phyloP scores from a whole-genome alignment of 2,329 filamentous ascomycete genomes.

The Trichophaea hybrida region DNA sequence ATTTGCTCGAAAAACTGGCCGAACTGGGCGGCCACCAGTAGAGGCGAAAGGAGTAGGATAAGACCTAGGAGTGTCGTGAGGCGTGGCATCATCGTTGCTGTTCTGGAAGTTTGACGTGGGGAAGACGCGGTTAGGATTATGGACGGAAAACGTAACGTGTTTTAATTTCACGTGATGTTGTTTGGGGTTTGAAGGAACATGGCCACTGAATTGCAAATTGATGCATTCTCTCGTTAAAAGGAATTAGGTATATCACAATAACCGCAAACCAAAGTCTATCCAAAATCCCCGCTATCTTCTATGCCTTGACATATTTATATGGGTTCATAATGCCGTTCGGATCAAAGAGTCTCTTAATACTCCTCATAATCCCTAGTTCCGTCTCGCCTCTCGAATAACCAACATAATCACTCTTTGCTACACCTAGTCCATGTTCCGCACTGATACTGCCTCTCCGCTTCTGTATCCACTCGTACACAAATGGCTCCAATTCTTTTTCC shows the following conservation, averaged over 20 bases:
- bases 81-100: background rate
- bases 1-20: conserved; percentile 90
- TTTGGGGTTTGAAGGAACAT: background rate
- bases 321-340: conserved; percentile 98
- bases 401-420: conserved; percentile 93
- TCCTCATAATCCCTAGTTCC: conserved; percentile 83
- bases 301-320: conserved; percentile 72
- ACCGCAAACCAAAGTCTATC: background rate
- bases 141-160: background rate
- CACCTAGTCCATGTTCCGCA: conserved; percentile 83
- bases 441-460: conserved; percentile 84
- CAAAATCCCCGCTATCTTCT: background rate
- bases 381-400: conserved; percentile 80
- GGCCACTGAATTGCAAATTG: background rate
- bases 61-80: conserved; percentile 9
- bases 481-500: conserved; percentile 79
- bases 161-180: background rate
- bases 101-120: background rate
- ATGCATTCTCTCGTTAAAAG: background rate
- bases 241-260: background rate
- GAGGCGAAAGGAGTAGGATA: conserved; percentile 41
- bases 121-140: background rate
- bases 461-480: conserved; percentile 93
- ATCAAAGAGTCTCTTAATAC: conserved; percentile 87
- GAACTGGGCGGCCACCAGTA: conserved; percentile 60